phyloP scores from a whole-genome alignment of 495 filamentous ascomycete genomes.

The Umbilicaria muhlenbergii region DNA sequence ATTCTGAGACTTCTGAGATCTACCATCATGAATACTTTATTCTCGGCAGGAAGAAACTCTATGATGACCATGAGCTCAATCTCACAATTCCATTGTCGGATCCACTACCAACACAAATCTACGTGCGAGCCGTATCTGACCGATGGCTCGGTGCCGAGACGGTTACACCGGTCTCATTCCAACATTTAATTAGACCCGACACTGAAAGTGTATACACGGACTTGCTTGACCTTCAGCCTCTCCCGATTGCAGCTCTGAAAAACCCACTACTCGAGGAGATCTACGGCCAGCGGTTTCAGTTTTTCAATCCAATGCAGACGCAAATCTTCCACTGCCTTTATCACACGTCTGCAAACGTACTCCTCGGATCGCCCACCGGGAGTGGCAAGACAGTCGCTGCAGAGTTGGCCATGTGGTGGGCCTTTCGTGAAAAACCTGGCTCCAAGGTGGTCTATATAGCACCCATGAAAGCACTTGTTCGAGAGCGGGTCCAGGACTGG shows the following conservation, averaged over 20 bases:
- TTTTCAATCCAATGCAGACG: constrained; percentile 98
- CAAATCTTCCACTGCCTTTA: constrained; percentile 95
- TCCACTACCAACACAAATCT: constrained; percentile 86
- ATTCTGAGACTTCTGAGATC: constrained; percentile 93
- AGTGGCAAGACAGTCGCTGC: constrained; percentile 94
- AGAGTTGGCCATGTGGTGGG: constrained; percentile 99
- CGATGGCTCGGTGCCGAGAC: constrained; percentile 97
- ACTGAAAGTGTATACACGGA: constrained; percentile 97
- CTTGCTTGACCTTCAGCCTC: constrained; percentile 76
- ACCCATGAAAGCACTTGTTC: constrained; percentile 96
- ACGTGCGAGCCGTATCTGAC: constrained; percentile 86
- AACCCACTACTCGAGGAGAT: constrained; percentile 77
- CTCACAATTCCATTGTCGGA: constrained; percentile 95
- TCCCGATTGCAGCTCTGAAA: constrained; percentile 77
- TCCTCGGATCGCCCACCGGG: constrained; percentile 93
- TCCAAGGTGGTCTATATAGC: constrained; percentile 99
- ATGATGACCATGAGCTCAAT: constrained; percentile 90
- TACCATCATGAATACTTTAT: constrained; percentile 98
- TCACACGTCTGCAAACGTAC: constrained; percentile 76
- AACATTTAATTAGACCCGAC: constrained; percentile 92
- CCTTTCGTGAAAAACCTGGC: constrained; percentile 86
- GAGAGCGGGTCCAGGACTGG: constrained; percentile 96
- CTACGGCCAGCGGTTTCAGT: constrained; percentile 76
- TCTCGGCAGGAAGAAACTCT: constrained; percentile 68
- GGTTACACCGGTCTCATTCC: constrained; percentile 86